phyloP scores from a whole-genome alignment of 331 rosid species.

The Quercus lobata region DNA sequence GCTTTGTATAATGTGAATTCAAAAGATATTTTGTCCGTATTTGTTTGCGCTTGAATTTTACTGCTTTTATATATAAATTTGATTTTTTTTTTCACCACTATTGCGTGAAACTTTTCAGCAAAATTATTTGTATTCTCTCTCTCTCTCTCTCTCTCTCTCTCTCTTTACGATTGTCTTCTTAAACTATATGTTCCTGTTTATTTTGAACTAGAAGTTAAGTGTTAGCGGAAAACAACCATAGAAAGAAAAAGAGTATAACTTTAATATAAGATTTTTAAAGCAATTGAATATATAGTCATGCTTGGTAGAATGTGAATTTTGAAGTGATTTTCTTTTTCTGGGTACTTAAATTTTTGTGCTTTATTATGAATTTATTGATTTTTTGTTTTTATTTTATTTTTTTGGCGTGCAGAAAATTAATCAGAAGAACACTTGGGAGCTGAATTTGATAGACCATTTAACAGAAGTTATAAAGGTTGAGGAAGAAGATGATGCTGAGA shows the following conservation, averaged over 20 bases:
- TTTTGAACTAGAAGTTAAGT: not conserved
- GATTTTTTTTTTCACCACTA: too few relatives aligned
- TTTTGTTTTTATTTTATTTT: not conserved
- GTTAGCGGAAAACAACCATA: not conserved
- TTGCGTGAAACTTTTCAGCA: too few relatives aligned
- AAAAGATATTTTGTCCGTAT: too few relatives aligned
- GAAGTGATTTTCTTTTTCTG: not conserved
- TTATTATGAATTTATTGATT: not conserved
- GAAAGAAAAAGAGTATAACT: not conserved
- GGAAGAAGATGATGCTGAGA: constrained; percentile 71
- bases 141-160: constrained; percentile 3
- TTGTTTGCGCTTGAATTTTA: too few relatives aligned
- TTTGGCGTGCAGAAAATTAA: constrained; percentile 81
- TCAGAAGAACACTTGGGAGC: constrained; percentile 96
- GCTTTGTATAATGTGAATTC: too few relatives aligned
- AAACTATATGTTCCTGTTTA: not conserved
- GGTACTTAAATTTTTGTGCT: not conserved
- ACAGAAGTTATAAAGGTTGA: constrained; percentile 82
- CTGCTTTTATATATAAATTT: too few relatives aligned
- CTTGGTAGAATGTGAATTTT: not conserved
- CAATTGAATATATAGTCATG: not conserved
- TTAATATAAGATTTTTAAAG: not conserved
- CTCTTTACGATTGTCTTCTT: not conserved
- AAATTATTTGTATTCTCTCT: not conserved
- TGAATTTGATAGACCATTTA: constrained; percentile 88